A percentile compares a stretch with the other conserved stretches of the same genome.
phyloP scores from a whole-genome alignment of 2,329 filamentous ascomycete genomes.

The Diaporthe sp. region DNA sequence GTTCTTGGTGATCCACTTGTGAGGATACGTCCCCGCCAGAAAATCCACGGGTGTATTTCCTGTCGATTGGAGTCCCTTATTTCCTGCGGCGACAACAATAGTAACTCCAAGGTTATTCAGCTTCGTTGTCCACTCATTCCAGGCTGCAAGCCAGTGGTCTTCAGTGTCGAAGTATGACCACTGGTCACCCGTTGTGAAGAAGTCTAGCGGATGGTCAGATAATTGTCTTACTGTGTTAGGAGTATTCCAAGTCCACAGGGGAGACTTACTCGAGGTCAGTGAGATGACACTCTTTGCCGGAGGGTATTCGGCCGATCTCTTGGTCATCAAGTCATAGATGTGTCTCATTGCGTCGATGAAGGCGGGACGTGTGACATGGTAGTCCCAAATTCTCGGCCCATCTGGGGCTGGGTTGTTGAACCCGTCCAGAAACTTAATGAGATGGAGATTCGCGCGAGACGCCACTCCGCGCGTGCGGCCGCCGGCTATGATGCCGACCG shows the following conservation, averaged over 20 bases:
- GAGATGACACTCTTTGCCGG: background rate
- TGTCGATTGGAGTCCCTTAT: background rate
- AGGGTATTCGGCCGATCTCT: background rate
- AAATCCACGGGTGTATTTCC: background rate
- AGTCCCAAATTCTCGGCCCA: background rate
- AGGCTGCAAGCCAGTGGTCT: background rate
- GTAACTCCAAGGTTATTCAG: background rate
- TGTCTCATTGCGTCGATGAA: background rate
- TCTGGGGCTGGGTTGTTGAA: background rate
- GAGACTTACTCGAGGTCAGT: background rate
- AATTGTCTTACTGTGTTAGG: rapidly evolving
- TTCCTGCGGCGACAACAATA: background rate
- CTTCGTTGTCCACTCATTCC: constrained; percentile 4
- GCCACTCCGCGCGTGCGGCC: background rate
- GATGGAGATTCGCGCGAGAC: background rate
- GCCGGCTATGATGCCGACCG: background rate
- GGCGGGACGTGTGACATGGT: background rate
- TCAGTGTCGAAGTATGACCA: background rate
- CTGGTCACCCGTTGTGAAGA: background rate
- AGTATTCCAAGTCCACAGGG: background rate
- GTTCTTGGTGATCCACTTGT: background rate
- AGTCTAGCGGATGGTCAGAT: background rate
- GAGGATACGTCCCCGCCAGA: background rate
- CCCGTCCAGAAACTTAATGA: background rate
- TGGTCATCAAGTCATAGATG: background rate